A percentile compares a stretch with the other conserved stretches of the same genome.
These are phyloP conservation scores for Pneumocystis oryctolagi DNA, from an alignment of 1,139 yeast species.

Conservation along the genomic window DNA sequence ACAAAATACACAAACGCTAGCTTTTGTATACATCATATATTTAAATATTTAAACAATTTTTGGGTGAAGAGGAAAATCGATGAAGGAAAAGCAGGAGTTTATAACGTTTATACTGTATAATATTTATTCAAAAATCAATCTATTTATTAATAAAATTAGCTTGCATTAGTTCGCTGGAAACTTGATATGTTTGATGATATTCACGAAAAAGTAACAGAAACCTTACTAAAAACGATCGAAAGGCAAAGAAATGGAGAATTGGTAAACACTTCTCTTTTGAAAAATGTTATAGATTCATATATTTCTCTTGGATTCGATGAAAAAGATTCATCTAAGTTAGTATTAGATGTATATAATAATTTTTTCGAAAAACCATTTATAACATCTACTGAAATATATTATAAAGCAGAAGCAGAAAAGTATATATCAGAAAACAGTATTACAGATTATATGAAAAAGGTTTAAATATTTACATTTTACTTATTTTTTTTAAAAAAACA, in stretches of 20 bases:
- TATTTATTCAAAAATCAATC: neutral
- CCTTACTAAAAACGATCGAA: constrained; percentile 61
- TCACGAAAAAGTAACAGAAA: constrained; percentile 44
- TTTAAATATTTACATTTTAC: constrained; percentile 22
- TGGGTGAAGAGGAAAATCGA: constrained; percentile 96
- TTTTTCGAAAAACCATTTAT: constrained; percentile 67
- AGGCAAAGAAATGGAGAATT: constrained; percentile 67
- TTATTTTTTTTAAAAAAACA: neutral
- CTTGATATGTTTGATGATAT: constrained; percentile 61
- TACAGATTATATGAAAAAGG: constrained; percentile 79
- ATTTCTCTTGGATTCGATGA: constrained; percentile 37
- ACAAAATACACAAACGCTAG: constrained; percentile 83
- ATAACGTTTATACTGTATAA: constrained; percentile 61
- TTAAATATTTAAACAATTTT: constrained; percentile 88
- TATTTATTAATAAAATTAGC: constrained; percentile 13
- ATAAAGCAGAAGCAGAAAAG: constrained; percentile 50
- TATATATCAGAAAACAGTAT: constrained; percentile 64
- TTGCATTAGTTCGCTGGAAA: constrained; percentile 81
- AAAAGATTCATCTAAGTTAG: constrained; percentile 64
- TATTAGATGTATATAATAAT: constrained; percentile 64
- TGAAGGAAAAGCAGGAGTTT: constrained; percentile 83
- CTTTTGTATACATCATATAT: constrained; percentile 78
- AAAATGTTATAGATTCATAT: constrained; percentile 69
- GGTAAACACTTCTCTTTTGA: constrained; percentile 51
- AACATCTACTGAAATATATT: constrained; percentile 58